Evolutionary conservation across 2,329 filamentous ascomycete genomes (phyloP), one percentile per base, ranked within the genome.

Genomic region (Trichoderma atroviride): DNA sequence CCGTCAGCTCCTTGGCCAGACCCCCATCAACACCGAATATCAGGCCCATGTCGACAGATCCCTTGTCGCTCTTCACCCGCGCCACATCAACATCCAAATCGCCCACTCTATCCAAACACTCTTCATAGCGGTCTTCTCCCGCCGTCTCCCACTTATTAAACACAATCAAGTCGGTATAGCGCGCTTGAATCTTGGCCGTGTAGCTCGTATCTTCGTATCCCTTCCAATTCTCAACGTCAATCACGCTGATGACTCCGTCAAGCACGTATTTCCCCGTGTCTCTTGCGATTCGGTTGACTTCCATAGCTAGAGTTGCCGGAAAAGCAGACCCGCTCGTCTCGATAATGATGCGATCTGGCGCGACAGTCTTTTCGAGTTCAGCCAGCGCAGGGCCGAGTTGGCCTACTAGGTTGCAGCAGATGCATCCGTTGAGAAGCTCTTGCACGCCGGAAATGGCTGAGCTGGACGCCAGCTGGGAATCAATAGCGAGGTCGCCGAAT

Each of bases 361-460:
- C 70, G 40, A 84, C 79, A 16, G 78, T 79, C 29, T 82, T 79
- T 62, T 87, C 87, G 52, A 99, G 89, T 76, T 96, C 90, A 55
- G 87, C 82, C 22, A 99, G 89, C 1, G 95, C 94, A 59, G 91
- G 89, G 70, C 89, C 88, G 9, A 99, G 88, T 79, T 97, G 93
- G 19, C 96, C 96, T 71, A 99, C 95, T 31, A 98, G 91, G 79
- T 98, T 98, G 84, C 96, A 99, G 87, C 96, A 99, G 81, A 99
- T 98, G 82, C 96, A 98, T 73, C 95, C 96, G 79, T 97, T 97
- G 66, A 99, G 90, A 1, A 99, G 87, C 81, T 99, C 96, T 75
- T 92, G 92, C 5, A 97, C 94, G 68, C 94, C 95, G 0, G 93
- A 91, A 74, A 99, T 94, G 72, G 94, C 90, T 61, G 88, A 88